Evolutionary conservation across 2,329 filamentous ascomycete genomes (phyloP).

Genomic region (Fusarium sp.): DNA sequence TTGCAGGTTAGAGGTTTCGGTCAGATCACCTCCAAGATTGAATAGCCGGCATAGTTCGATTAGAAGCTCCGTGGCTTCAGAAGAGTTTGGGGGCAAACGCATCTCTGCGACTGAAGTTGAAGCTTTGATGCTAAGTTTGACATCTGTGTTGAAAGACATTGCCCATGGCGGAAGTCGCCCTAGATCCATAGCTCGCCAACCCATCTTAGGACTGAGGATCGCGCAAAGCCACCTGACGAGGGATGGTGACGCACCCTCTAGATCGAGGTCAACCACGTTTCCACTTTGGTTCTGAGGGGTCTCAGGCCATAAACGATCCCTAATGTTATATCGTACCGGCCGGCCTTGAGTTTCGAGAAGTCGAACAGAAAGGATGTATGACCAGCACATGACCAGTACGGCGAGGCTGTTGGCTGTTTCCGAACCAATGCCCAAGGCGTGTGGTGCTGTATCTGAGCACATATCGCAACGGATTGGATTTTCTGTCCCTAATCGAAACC

Average conservation of each 20-base stretch:
- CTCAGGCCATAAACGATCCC: neutral
- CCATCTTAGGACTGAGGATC: slow-evolving; percentile 2
- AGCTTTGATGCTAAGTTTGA: neutral
- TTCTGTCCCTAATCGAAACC: neutral
- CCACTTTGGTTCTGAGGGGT: neutral
- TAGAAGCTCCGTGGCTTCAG: slow-evolving; percentile 10
- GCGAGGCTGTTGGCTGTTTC: slow-evolving; percentile 1
- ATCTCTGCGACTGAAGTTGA: neutral
- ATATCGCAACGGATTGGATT: neutral
- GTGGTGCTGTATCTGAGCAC: neutral
- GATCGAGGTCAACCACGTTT: neutral
- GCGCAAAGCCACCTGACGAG: slow-evolving; percentile 4
- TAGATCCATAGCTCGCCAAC: neutral
- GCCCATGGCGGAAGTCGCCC: neutral
- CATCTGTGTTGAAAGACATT: neutral
- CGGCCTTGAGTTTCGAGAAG: slow-evolving; percentile 15
- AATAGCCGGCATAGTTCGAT: slow-evolving; percentile 12
- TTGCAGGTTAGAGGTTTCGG: neutral
- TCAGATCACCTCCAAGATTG: neutral
- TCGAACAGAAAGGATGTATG: neutral
- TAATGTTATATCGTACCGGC: neutral
- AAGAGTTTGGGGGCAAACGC: neutral
- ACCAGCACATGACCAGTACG: slow-evolving; percentile 14
- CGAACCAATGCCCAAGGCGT: neutral
- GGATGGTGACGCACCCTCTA: neutral